Evolutionary conservation across 2,329 filamentous ascomycete species (phyloP), one percentile per base, ranked within the genome.

Genomic region (Cytospora piceicola): DNA sequence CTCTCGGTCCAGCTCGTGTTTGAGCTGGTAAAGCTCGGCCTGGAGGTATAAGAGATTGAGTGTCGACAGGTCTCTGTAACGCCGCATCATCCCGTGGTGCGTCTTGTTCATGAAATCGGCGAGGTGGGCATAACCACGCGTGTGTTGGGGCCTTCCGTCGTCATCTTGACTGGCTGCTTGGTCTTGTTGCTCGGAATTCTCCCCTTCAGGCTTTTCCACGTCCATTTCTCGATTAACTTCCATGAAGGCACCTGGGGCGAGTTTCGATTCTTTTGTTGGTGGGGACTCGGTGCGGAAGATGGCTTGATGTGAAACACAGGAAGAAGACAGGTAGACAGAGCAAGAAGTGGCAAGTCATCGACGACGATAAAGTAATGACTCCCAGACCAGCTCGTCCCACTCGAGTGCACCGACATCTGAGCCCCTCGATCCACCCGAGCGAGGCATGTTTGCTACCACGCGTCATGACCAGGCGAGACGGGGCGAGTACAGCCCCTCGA

Each of bases 101-200:
- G 65, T 64, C 49, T 64, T 53, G 53, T 20, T 61, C 65, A 67
- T 67, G 34, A 64, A 64, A 29, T 61, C 52, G 30, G 66, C 63
- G 15, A 63, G 63, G 9, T 67, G 64, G n/a, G 60, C 56, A 17
- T 67, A 67, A 4, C 65, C 65, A 22, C 53, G 61, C 15, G 34
- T 54, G 9, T 52, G 22, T 11, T 22, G 34, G 9, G 65, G 53
- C 12, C n/a, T 42, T n/a, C 56, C 27, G 9, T 24, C 42, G 20
- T 11, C 9, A 2, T 49, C n/a, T n/a, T 49, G 42, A n/a, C 1
- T 49, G n/a, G 20, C 42, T 49, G 42, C 42, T 49, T 49, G n/a
- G 4, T 17, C n/a, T 49, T 22, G 42, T 22, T 24, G n/a, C n/a
- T 49, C 42, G 42, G 42, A 24, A 9, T 17, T 27, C 17, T 55